Evolutionary conservation across 805 yeast genomes (phyloP).

Genomic region (Yamadazyma olivae): DNA sequence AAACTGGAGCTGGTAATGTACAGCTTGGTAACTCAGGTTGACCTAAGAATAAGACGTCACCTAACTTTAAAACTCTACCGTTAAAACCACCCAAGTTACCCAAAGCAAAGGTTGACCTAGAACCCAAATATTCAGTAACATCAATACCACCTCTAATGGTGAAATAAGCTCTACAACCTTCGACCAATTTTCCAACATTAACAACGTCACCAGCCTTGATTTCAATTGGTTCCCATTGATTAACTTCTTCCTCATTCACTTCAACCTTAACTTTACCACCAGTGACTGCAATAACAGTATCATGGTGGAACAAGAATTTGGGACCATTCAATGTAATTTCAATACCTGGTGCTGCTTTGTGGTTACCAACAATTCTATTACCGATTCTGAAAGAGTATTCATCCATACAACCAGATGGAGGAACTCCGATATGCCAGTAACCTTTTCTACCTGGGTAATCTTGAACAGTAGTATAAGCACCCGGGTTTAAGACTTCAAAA

Average conservation of each 20-base stretch:
- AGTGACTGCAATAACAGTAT: constrained; percentile 72
- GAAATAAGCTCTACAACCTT: constrained; percentile 88
- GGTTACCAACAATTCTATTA: constrained; percentile 87
- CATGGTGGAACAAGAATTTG: constrained; percentile 76
- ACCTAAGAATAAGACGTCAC: constrained; percentile 87
- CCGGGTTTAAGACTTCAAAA: constrained; percentile 66
- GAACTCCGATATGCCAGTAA: constrained; percentile 92
- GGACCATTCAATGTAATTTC: constrained; percentile 92
- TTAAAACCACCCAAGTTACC: constrained; percentile 94
- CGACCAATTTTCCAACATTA: constrained; percentile 71
- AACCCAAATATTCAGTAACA: constrained; percentile 89
- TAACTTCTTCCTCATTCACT: constrained; percentile 54
- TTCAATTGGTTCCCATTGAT: constrained; percentile 70
- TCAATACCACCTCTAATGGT: constrained; percentile 93
- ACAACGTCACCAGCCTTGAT: constrained; percentile 75
- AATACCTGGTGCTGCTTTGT: constrained; percentile 77
- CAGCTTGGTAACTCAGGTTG: constrained; percentile 68
- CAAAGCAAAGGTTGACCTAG: constrained; percentile 94
- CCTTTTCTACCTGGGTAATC: constrained; percentile 94
- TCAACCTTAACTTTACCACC: constrained; percentile 79
- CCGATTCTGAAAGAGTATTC: constrained; percentile 85
- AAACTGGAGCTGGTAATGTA: constrained; percentile 68
- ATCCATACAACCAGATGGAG: constrained; percentile 99
- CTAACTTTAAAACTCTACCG: constrained; percentile 87
- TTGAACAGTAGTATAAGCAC: constrained; percentile 91